Conservation (phyloP, 2,329 filamentous ascomycete species). For the Aspergillus luchuensis region DNA sequence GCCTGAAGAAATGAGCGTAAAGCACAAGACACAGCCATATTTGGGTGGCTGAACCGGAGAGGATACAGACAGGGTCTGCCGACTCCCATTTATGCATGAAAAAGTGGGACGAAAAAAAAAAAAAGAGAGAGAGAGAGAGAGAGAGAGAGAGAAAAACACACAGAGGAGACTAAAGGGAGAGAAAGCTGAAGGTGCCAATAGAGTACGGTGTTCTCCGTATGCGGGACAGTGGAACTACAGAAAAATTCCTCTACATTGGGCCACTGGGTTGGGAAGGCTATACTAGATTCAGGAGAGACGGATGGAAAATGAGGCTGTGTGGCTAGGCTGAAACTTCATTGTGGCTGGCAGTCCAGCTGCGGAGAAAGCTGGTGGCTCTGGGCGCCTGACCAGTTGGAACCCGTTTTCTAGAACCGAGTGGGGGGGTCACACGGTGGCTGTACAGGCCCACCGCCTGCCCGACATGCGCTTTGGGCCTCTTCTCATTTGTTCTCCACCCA, state of each 20-base stretch:
- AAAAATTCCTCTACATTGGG: not conserved
- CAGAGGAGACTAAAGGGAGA: too few relatives aligned
- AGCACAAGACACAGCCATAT: not conserved
- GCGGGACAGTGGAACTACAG: not conserved
- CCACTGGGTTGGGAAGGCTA: not conserved
- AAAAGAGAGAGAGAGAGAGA: not conserved
- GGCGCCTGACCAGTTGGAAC: not conserved
- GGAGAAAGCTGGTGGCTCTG: conserved; percentile 12
- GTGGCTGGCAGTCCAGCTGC: conserved; percentile 11
- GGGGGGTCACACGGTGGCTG: not conserved
- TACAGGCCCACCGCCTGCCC: not conserved
- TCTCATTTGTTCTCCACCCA: conserved; percentile 1
- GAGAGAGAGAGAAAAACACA: too few relatives aligned
- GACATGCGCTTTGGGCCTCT: not conserved
- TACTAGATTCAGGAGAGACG: not conserved
- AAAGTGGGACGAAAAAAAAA: not conserved
- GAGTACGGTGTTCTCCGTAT: not conserved
- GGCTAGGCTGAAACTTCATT: conserved; percentile 15
- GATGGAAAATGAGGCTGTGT: conserved; percentile 18
- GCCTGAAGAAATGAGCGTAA: not conserved
- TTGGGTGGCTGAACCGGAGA: too few relatives aligned
- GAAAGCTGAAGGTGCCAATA: not conserved
- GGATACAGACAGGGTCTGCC: not conserved
- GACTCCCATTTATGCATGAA: not conserved
- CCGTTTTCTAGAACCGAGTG: conserved; percentile 2